Evolutionary conservation across 768 basidiomycete genomes (phyloP), one percentile per base, ranked within the genome.

Genomic region (Tulasnella sp.): DNA sequence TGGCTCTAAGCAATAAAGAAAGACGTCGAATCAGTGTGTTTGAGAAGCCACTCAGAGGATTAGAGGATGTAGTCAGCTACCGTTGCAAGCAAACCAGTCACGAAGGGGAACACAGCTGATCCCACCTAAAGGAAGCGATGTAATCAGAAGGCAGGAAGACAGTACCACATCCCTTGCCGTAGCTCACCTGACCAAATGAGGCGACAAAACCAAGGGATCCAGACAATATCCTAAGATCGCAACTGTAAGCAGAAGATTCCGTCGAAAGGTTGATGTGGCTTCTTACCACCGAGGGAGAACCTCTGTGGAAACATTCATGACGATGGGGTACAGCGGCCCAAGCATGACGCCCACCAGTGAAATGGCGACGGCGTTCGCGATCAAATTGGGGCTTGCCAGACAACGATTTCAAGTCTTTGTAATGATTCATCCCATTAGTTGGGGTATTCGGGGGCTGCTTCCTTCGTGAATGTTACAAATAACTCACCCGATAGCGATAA

Each of bases 41-140:
- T n/a, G n/a, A n/a, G n/a, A n/a, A n/a, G 50, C 17, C 15, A 50
- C 27, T 11, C 32, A 51, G 13, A 3, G 10, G 11, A 24, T 26
- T 13, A n/a, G 11, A 13, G 15, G 15, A 9, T n/a, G 24, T 5
- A 19, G 4, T 24, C 19, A 59, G 32, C 50, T 38, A 59, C 58
- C 4, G 58, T 59, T 23, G 58, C 58, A 23, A 59, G 58, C 15
- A 59, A 30, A 26, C 61, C 61, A 5, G 66, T 64, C 27, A 87
- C 75, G 65, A 89, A 87, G 0, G 88, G 86, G 3, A 88, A 66
- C 3, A 85, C 62, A 0, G 87, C 86, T 41, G 82, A 81, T 21
- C 87, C 87, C 2, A 84, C 80, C 67, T 85, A 15, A 38, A 38
- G 82, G 0, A 86, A 56, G 19, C 17, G 17, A 56, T 11, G 55